Evolutionary conservation across 345 rosid genomes (phyloP).

Genomic region (Eutrema japonicum): DNA sequence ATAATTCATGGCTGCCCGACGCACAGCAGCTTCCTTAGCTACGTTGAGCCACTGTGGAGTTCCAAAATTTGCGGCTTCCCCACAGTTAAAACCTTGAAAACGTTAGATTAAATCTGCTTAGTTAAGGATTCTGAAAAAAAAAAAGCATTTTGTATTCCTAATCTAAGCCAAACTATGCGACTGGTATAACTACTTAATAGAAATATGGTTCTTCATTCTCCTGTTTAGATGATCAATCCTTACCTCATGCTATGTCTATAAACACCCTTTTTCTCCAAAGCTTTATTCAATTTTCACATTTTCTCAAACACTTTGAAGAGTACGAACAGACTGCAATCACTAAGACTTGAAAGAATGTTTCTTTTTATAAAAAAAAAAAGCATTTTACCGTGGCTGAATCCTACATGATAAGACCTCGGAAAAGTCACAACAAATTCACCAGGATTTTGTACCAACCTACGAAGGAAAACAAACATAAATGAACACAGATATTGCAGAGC

Average conservation of each 20-base stretch:
- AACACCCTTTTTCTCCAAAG: constrained; percentile 28
- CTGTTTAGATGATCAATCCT: constrained; percentile 31
- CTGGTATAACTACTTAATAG: constrained; percentile 16
- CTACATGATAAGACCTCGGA: constrained; percentile 98
- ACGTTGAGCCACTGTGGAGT: constrained; percentile 96
- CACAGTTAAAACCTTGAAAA: constrained; percentile 88
- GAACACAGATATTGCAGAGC: constrained; percentile 33
- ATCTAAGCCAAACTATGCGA: constrained; percentile 15
- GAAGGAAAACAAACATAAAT: constrained; percentile 39
- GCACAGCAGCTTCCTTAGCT: constrained; percentile 98
- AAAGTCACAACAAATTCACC: constrained; percentile 99
- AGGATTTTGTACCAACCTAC: constrained; percentile 93
- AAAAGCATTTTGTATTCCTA: constrained; percentile 10
- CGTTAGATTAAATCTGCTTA: constrained; percentile 22
- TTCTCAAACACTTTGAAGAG: constrained; percentile 27
- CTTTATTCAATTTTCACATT: constrained; percentile 18
- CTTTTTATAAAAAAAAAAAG: constrained; percentile 32
- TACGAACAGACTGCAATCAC: constrained; percentile 29
- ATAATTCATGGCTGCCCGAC: constrained; percentile 99
- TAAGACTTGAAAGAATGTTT: constrained; percentile 35
- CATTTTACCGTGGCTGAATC: constrained; percentile 99
- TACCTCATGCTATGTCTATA: constrained; percentile 29
- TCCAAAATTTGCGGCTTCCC: constrained; percentile 99
- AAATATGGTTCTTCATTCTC: constrained; percentile 11
- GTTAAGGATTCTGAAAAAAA: constrained; percentile 8